Conservation (phyloP, 2,329 filamentous ascomycete species). For the Trichophyton equinum region DNA sequence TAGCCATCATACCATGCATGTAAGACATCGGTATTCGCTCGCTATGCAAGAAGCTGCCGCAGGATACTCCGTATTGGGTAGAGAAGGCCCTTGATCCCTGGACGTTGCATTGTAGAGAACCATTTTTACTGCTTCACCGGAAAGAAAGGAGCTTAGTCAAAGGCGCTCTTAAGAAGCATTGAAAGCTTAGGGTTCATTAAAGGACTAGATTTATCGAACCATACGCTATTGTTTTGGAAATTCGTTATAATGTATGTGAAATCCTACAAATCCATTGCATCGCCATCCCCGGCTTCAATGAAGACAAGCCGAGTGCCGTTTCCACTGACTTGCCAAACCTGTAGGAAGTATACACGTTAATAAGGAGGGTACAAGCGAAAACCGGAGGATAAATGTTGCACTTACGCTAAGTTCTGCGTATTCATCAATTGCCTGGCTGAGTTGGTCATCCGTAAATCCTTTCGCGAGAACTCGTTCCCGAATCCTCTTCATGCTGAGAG, state of each 20-base stretch:
- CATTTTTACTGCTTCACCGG: background rate
- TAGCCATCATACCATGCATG: background rate
- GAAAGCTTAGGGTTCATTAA: background rate
- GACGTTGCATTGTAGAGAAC: background rate
- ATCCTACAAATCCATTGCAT: slow-evolving; percentile 36
- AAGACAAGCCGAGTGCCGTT: slow-evolving; percentile 61
- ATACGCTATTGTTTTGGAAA: background rate
- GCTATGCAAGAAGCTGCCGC: background rate
- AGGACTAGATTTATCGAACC: slow-evolving; percentile 1
- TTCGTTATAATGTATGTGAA: background rate
- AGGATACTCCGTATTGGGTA: background rate
- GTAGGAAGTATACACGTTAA: slow-evolving; percentile 2
- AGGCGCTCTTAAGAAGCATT: background rate
- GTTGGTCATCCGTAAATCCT: slow-evolving; percentile 92
- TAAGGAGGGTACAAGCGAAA: background rate
- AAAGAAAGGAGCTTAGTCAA: background rate
- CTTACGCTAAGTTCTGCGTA: slow-evolving; percentile 83
- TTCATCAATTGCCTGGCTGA: slow-evolving; percentile 73
- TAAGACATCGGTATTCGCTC: background rate
- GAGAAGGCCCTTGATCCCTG: background rate
- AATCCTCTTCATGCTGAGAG: slow-evolving; percentile 78
- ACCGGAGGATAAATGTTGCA: slow-evolving; percentile 20
- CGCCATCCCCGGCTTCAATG: slow-evolving; percentile 47
- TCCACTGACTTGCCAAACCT: slow-evolving; percentile 70
- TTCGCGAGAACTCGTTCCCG: slow-evolving; percentile 87